These are phyloP conservation scores for Leccinum longicurvipes DNA, from an alignment of 768 basidiomycete species.

Conservation along the genomic window DNA sequence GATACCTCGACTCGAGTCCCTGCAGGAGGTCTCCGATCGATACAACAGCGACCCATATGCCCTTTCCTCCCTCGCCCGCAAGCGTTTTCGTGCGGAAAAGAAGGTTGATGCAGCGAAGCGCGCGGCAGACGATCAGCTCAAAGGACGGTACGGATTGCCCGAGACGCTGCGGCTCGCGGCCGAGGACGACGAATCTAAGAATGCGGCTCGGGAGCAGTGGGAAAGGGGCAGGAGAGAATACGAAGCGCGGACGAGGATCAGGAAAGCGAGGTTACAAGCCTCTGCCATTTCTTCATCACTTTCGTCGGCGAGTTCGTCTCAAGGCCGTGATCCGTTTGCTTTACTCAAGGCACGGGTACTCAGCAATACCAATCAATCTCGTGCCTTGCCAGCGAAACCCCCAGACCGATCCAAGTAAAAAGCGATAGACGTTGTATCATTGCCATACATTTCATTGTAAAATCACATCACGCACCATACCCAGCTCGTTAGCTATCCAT, in stretches of 20 bases:
- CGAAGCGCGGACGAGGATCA: slow-evolving; percentile 40
- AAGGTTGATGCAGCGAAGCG: slow-evolving; percentile 69
- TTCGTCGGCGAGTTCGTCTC: slow-evolving; percentile 17
- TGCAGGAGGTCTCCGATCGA: slow-evolving; percentile 74
- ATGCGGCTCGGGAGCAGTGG: slow-evolving; percentile 67
- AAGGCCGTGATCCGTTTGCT: slow-evolving; percentile 32
- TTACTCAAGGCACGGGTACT: slow-evolving; percentile 56
- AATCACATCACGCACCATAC: slow-evolving; percentile 11
- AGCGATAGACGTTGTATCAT: slow-evolving; percentile 1
- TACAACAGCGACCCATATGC: slow-evolving; percentile 85
- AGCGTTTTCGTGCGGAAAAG: slow-evolving; percentile 85
- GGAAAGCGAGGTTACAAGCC: slow-evolving; percentile 45
- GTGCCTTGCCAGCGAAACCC: slow-evolving; percentile 13
- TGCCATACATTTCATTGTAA: slow-evolving; percentile 7
- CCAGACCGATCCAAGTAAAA: slow-evolving; percentile 25
- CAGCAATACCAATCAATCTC: slow-evolving; percentile 53
- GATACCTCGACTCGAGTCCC: slow-evolving; percentile 74
- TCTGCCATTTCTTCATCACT: slow-evolving; percentile 23
- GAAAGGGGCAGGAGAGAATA: slow-evolving; percentile 47
- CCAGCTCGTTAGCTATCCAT: slow-evolving; percentile 25
- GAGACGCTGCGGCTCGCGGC: slow-evolving; percentile 61
- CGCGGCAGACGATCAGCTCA: slow-evolving; percentile 66
- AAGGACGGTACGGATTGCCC: slow-evolving; percentile 74
- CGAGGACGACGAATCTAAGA: slow-evolving; percentile 56
- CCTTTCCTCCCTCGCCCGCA: slow-evolving; percentile 70